Percentiles rank a stretch among this genome's conserved stretches.
These are phyloP conservation scores for Suillus occidentalis DNA, from an alignment of 768 basidiomycete genomes.

Conservation along the genomic window DNA sequence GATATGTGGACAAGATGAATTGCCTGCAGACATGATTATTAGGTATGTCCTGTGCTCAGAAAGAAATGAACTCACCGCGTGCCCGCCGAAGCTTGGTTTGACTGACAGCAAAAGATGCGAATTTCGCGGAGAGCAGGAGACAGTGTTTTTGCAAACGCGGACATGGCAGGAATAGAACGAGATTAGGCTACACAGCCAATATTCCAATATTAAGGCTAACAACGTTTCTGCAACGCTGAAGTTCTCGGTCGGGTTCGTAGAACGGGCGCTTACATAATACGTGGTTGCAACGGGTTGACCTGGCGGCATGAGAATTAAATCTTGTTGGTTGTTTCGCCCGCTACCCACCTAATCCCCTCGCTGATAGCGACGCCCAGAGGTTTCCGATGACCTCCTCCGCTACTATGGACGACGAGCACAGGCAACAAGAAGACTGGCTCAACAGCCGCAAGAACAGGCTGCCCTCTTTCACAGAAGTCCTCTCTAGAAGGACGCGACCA, in stretches of 20 bases:
- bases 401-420: conserved; percentile 55
- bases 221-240: conserved; percentile 10
- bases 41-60: not conserved
- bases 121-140: conserved; percentile 80
- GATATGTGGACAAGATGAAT: conserved; percentile 76
- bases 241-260: conserved; percentile 4
- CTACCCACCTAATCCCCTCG: conserved; percentile 15
- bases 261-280: conserved; percentile 29
- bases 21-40: conserved; percentile 60
- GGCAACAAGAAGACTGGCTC: conserved; percentile 72
- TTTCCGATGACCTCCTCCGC: conserved; percentile 1
- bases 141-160: conserved; percentile 67
- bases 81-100: conserved; percentile 72
- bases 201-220: conserved; percentile 5
- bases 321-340: conserved; percentile 20
- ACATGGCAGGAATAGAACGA: conserved; percentile 42
- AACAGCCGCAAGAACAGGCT: conserved; percentile 71
- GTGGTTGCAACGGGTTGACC: conserved; percentile 10
- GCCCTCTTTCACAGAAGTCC: conserved; percentile 88
- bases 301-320: conserved; percentile 15
- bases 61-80: conserved; percentile 54
- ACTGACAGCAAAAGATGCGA: conserved; percentile 78
- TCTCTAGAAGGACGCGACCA: conserved; percentile 85
- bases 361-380: conserved; percentile 13
- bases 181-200: conserved; percentile 12